These are phyloP conservation scores for Umbilicaria muhlenbergii DNA, from an alignment of 495 filamentous ascomycete genomes.

Conservation along the genomic window DNA sequence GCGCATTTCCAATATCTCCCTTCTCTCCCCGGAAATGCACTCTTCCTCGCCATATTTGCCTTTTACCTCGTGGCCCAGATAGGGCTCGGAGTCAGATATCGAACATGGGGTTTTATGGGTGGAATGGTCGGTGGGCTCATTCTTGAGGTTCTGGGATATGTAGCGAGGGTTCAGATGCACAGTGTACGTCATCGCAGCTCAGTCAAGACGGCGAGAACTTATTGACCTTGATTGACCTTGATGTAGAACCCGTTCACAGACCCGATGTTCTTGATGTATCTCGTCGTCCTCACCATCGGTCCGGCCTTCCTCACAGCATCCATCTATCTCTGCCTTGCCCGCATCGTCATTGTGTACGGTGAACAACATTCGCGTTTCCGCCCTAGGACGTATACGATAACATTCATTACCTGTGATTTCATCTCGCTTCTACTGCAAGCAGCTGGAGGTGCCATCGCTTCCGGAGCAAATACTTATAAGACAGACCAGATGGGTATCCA, in stretches of 20 bases:
- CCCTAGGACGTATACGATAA: conserved; percentile 32
- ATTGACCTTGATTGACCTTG: conserved; percentile 20
- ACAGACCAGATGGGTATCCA: conserved; percentile 24
- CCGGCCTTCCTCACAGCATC: conserved; percentile 40
- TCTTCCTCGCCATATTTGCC: conserved; percentile 21
- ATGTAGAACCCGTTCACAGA: neutral
- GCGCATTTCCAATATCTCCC: conserved; percentile 23
- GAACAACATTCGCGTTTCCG: conserved; percentile 28
- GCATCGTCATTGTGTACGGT: conserved; percentile 34
- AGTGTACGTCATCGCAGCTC: no score
- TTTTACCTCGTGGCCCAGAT: conserved; percentile 17
- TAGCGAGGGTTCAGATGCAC: conserved; percentile 23
- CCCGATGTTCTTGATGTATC: conserved; percentile 29
- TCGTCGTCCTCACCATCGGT: conserved; percentile 36
- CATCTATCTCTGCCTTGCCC: conserved; percentile 40
- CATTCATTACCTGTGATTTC: conserved; percentile 38
- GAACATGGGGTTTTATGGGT: conserved; percentile 18
- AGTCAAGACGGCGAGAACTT: conserved; percentile 9
- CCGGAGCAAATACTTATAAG: conserved; percentile 21
- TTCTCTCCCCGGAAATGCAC: conserved; percentile 19
- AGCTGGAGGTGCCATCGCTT: conserved; percentile 35
- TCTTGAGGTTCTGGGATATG: conserved; percentile 26
- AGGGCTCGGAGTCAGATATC: conserved; percentile 13
- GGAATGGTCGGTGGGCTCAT: conserved; percentile 15
- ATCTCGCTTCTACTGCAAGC: conserved; percentile 39